Conservation (phyloP, 345 rosid species). For the Jatropha curcas region DNA sequence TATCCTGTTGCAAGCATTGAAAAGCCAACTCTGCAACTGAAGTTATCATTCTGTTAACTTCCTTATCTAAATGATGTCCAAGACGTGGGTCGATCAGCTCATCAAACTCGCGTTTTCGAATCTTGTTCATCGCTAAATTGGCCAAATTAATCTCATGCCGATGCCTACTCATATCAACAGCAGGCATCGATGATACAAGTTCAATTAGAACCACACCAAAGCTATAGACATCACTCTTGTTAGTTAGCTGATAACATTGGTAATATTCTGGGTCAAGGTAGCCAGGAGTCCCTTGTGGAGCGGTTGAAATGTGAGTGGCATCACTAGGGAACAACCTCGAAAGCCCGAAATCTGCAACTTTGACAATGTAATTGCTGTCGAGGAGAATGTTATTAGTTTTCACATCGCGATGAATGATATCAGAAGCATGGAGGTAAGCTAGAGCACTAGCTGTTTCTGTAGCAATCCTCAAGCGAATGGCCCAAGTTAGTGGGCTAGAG, state of each 20-base stretch:
- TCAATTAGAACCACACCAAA: constrained; percentile 15
- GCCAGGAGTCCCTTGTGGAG: constrained; percentile 21
- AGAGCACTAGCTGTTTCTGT: constrained; percentile 16
- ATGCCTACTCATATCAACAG: constrained; percentile 8
- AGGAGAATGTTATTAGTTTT: constrained; percentile 20
- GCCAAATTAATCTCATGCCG: constrained; percentile 14
- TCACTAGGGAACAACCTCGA: constrained; percentile 17
- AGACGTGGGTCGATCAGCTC: constrained; percentile 16
- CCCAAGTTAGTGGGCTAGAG: constrained; percentile 7
- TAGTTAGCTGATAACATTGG: constrained; percentile 11
- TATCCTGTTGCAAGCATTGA: constrained; percentile 10
- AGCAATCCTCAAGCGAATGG: constrained; percentile 14
- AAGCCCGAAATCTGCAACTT: constrained; percentile 23
- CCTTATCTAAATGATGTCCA: neutral
- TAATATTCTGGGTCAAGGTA: constrained; percentile 16
- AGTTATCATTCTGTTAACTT: constrained; percentile 13
- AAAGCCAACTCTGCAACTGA: constrained; percentile 19
- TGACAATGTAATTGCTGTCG: constrained; percentile 12
- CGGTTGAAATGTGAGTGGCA: constrained; percentile 16
- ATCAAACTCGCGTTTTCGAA: neutral
- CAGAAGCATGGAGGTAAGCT: constrained; percentile 16
- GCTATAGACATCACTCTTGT: constrained; percentile 17
- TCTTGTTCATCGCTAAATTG: neutral
- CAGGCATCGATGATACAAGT: constrained; percentile 18
- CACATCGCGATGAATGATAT: constrained; percentile 12